phyloP scores from a whole-genome alignment of 176 grass and related monocot species.

The Hordeum vulgare region DNA sequence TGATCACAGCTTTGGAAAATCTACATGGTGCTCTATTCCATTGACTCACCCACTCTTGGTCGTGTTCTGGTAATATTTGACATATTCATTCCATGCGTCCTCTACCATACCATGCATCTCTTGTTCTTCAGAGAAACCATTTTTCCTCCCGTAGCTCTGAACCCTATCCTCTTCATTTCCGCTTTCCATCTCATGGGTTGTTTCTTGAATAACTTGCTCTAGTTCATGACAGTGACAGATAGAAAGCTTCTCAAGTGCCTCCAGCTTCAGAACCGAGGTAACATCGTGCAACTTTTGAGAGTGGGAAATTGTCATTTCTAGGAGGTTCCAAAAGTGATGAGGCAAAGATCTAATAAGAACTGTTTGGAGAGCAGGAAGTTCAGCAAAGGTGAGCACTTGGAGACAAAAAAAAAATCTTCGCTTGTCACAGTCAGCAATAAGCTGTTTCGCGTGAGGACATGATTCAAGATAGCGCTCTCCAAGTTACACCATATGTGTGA shows the following conservation, averaged over 20 bases:
- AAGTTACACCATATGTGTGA: constrained; percentile 46
- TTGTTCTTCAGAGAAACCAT: constrained; percentile 23
- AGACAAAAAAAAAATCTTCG: constrained; percentile 14
- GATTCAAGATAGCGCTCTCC: constrained; percentile 52
- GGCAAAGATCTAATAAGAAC: constrained; percentile 22
- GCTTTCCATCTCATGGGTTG: neutral
- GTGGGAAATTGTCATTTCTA: constrained; percentile 39
- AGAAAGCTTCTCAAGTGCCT: constrained; percentile 51
- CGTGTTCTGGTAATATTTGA: neutral
- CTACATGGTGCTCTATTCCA: neutral
- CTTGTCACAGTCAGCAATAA: constrained; percentile 23
- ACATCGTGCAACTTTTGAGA: constrained; percentile 40
- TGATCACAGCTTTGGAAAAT: constrained; percentile 45
- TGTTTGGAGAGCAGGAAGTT: constrained; percentile 34
- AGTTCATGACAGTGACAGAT: constrained; percentile 39
- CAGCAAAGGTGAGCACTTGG: constrained; percentile 42
- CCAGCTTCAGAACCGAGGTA: constrained; percentile 44
- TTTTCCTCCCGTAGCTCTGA: neutral
- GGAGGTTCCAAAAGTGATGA: constrained; percentile 47
- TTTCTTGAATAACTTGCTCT: constrained; percentile 39
- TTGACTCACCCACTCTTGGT: neutral
- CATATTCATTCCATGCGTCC: constrained; percentile 10
- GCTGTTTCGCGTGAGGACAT: constrained; percentile 39
- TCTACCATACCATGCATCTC: constrained; percentile 29
- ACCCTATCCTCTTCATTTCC: neutral